Evolutionary conservation across 306 rosid genomes (phyloP).

Genomic region (Malus domestica): DNA sequence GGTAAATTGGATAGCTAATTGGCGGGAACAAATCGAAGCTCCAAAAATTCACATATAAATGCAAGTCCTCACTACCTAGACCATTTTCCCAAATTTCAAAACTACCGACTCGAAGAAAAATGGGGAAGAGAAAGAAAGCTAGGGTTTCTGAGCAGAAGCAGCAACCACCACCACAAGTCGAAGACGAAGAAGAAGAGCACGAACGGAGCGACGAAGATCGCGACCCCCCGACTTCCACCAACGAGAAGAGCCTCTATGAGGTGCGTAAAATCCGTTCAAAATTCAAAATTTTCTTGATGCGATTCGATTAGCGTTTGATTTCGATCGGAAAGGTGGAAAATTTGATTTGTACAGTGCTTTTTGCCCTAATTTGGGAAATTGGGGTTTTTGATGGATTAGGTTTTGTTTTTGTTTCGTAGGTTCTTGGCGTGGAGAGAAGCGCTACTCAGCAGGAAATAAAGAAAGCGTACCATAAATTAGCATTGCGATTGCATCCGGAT

Average conservation of each 20-base stretch:
- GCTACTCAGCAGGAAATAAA: constrained; percentile 87
- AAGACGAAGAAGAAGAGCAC: constrained; percentile 5
- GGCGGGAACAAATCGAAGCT: constrained; percentile 19
- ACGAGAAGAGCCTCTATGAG: constrained; percentile 50
- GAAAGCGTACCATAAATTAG: constrained; percentile 84
- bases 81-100: neutral
- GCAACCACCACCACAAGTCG: constrained; percentile 13
- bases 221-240: constrained; percentile 7
- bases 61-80: neutral
- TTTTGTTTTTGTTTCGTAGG: constrained; percentile 18
- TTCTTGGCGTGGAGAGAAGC: constrained; percentile 75
- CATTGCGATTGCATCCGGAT: constrained; percentile 91
- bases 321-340: neutral
- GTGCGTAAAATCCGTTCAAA: constrained; percentile 16
- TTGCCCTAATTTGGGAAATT: constrained; percentile 5
- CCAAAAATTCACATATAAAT: neutral
- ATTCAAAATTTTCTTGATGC: neutral
- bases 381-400: neutral
- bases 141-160: constrained; percentile 53
- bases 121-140: constrained; percentile 56
- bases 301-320: neutral
- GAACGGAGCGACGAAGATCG: neutral
- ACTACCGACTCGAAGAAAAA: neutral
- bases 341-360: neutral
- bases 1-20: neutral